These are phyloP conservation scores for Myrica gale DNA, from an alignment of 306 rosid genomes.

Conservation along the genomic window DNA sequence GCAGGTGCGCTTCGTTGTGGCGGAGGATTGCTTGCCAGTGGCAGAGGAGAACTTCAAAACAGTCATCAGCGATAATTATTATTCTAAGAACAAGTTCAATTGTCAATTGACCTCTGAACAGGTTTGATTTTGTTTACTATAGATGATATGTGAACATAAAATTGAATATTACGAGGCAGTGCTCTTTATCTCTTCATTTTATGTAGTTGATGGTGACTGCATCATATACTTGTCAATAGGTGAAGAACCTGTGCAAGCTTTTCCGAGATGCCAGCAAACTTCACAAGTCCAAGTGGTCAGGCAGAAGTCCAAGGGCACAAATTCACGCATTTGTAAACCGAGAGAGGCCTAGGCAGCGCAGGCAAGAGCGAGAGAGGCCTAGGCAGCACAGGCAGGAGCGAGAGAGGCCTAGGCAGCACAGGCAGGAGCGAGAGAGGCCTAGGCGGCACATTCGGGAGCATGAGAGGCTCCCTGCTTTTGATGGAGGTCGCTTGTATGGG, in stretches of 20 bases:
- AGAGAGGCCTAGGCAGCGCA: neutral
- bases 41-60: constrained; percentile 2
- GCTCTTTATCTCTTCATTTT: neutral
- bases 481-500: neutral
- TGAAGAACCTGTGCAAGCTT: constrained; percentile 16
- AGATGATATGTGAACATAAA: neutral
- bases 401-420: neutral
- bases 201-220: neutral
- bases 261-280: neutral
- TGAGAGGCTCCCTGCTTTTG: neutral
- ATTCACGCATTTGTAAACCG: neutral
- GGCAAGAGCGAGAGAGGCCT: neutral
- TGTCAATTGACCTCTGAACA: constrained; percentile 15
- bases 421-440: neutral
- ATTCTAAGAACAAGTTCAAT: constrained; percentile 1
- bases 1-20: constrained; percentile 11
- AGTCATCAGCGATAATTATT: constrained; percentile 12
- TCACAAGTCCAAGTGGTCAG: neutral
- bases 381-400: neutral
- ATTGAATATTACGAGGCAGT: neutral
- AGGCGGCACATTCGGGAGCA: neutral
- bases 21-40: constrained; percentile 5
- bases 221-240: constrained; percentile 8
- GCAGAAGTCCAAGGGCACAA: constrained; percentile 4
- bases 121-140: constrained; percentile 6